phyloP scores from a whole-genome alignment of 345 rosid species.

The Brassica juncea region DNA sequence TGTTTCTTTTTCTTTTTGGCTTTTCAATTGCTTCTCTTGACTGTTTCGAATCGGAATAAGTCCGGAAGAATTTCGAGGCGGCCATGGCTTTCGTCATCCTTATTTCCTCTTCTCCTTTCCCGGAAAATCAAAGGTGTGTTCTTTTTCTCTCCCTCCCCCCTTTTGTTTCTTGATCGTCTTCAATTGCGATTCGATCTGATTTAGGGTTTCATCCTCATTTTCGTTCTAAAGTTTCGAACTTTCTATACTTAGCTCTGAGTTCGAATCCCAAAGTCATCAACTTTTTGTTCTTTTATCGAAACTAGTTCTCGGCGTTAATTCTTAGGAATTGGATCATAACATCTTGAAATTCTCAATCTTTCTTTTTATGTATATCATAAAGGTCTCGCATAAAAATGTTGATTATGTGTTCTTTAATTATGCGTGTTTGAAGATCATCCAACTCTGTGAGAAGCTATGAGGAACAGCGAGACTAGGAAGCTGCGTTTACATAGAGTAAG shows the following conservation, averaged over 20 bases:
- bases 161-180: slow-evolving; percentile 27
- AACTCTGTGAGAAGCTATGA: slow-evolving; percentile 47
- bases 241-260: slow-evolving; percentile 24
- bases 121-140: slow-evolving; percentile 31
- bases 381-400: not conserved
- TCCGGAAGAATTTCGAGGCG: slow-evolving; percentile 35
- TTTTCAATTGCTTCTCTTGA: slow-evolving; percentile 10
- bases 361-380: not conserved
- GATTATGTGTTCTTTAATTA: not conserved
- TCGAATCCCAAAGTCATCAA: slow-evolving; percentile 22
- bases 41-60: slow-evolving; percentile 39
- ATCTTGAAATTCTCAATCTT: not conserved
- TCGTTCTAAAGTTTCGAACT: slow-evolving; percentile 13
- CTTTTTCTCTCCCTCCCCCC: not conserved
- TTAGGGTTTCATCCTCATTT: slow-evolving; percentile 22
- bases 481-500: slow-evolving; percentile 36
- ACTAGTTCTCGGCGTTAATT: not conserved
- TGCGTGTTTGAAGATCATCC: slow-evolving; percentile 45
- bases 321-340: not conserved
- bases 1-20: not conserved
- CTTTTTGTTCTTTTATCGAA: slow-evolving; percentile 7
- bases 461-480: slow-evolving; percentile 44
- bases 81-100: slow-evolving; percentile 34
- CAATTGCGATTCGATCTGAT: slow-evolving; percentile 24
- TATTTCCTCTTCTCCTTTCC: slow-evolving; percentile 23